These are phyloP conservation scores for Hirschioporus abietinus DNA, from an alignment of 768 basidiomycete genomes.

Conservation along the genomic window DNA sequence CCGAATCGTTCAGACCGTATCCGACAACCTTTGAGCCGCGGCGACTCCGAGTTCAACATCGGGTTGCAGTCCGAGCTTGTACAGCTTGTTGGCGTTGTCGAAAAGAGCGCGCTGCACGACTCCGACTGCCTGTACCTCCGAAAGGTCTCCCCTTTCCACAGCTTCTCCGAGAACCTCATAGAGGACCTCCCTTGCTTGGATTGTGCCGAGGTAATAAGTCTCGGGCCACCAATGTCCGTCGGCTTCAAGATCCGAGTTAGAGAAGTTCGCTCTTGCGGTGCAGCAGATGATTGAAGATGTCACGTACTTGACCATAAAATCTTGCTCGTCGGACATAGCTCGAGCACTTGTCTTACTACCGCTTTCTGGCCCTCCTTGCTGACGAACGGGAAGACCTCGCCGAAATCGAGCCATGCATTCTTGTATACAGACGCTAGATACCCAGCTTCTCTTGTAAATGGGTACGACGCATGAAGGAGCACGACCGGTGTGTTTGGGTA, in stretches of 20 bases:
- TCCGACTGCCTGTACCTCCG: conserved; percentile 45
- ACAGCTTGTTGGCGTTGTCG: conserved; percentile 60
- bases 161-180: conserved; percentile 56
- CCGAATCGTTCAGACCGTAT: neutral
- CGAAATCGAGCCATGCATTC: conserved; percentile 78
- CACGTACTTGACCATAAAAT: conserved; percentile 74
- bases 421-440: conserved; percentile 67
- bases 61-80: conserved; percentile 46
- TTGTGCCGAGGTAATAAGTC: conserved; percentile 59
- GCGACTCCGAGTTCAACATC: neutral
- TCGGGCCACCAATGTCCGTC: conserved; percentile 79
- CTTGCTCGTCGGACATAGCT: conserved; percentile 71
- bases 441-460: conserved; percentile 71
- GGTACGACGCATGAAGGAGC: conserved; percentile 73
- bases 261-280: neutral
- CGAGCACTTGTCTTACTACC: conserved; percentile 58
- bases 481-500: conserved; percentile 58
- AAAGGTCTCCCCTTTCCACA: conserved; percentile 44
- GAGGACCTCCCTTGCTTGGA: conserved; percentile 60
- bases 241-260: conserved; percentile 25
- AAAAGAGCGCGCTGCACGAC: conserved; percentile 58
- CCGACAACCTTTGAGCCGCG: neutral
- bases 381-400: conserved; percentile 68
- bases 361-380: conserved; percentile 56
- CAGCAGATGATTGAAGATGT: neutral